These are phyloP conservation scores for Cladosporium sp. DNA, from an alignment of 2,329 filamentous ascomycete genomes.

Conservation along the genomic window DNA sequence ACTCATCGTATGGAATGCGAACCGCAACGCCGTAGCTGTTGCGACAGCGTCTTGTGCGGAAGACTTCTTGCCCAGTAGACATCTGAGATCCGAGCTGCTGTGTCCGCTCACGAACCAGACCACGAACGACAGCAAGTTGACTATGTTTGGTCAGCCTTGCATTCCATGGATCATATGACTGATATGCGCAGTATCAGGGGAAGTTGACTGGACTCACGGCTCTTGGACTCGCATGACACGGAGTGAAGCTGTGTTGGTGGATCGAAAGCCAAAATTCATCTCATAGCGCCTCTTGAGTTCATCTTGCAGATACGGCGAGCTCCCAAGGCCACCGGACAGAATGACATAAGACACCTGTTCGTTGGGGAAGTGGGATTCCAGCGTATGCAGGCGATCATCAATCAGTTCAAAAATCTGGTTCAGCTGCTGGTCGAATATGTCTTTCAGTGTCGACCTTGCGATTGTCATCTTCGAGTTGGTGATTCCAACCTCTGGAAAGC, in stretches of 20 bases:
- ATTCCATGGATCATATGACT: too few species aligned
- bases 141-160: background rate
- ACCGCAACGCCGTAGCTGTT: slow-evolving; percentile 18
- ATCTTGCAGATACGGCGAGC: slow-evolving; percentile 16
- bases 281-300: slow-evolving; percentile 14
- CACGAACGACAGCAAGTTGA: slow-evolving; percentile 15
- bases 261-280: background rate
- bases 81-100: slow-evolving; percentile 10
- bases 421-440: background rate
- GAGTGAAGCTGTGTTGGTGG: background rate
- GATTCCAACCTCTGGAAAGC: background rate
- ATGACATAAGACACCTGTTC: slow-evolving; percentile 16
- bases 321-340: slow-evolving; percentile 19
- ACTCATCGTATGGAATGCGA: slow-evolving; percentile 16
- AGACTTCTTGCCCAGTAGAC: slow-evolving; percentile 10
- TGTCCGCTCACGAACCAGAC: slow-evolving; percentile 13
- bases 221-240: background rate
- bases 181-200: too few species aligned
- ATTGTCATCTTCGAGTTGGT: background rate
- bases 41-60: slow-evolving; percentile 12
- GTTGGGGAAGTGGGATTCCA: background rate
- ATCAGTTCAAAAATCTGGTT: background rate
- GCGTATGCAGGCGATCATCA: background rate
- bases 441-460: background rate
- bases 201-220: too few species aligned